Conservation (phyloP, 345 rosid genomes). For the Eucalyptus sp. region DNA sequence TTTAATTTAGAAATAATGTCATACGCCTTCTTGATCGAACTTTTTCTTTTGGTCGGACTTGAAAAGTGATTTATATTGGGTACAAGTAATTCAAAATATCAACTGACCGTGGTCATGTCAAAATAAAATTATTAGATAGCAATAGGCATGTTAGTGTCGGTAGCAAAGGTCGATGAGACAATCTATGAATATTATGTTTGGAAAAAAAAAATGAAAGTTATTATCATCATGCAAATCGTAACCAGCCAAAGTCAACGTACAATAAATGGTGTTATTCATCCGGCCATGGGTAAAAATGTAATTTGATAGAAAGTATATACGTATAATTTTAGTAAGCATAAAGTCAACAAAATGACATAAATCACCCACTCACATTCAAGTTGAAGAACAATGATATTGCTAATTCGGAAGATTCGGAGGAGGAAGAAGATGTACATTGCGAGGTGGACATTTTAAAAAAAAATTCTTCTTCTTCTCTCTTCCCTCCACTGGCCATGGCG, state of each 20-base stretch:
- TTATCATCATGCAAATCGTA: neutral
- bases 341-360: neutral
- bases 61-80: neutral
- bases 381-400: neutral
- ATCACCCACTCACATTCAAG: neutral
- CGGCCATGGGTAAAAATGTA: neutral
- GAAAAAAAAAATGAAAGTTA: neutral
- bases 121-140: neutral
- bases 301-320: neutral
- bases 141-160: neutral
- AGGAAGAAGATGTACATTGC: neutral
- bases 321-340: neutral
- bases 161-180: neutral
- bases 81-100: neutral
- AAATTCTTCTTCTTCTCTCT: too few species aligned
- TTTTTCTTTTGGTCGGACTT: neutral
- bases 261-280: neutral
- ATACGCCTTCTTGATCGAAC: neutral
- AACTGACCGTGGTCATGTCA: neutral
- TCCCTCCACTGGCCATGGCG: too few species aligned
- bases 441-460: neutral
- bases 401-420: neutral
- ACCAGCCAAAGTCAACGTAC: neutral
- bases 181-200: neutral
- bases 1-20: neutral